These are phyloP conservation scores for Pistacia atlantica DNA, from an alignment of 345 rosid genomes.

Conservation along the genomic window DNA sequence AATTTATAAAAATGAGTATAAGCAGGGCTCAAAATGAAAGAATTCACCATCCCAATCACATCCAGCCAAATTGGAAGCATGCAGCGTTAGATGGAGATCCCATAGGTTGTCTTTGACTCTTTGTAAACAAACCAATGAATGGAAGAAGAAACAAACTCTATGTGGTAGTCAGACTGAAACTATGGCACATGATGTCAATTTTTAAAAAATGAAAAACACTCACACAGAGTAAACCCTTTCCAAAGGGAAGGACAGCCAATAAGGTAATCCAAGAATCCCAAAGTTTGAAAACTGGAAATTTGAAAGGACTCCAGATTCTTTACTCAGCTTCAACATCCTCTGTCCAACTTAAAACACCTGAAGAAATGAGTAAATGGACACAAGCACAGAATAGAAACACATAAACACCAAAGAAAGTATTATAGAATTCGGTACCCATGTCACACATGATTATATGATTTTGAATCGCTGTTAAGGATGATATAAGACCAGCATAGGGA, in stretches of 20 bases:
- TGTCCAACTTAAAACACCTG: slow-evolving; percentile 61
- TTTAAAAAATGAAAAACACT: slow-evolving; percentile 35
- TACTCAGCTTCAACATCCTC: slow-evolving; percentile 60
- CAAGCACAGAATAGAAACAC: slow-evolving; percentile 17
- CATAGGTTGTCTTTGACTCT: not conserved
- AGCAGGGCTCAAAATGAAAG: not conserved
- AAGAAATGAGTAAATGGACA: slow-evolving; percentile 27
- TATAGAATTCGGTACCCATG: slow-evolving; percentile 45
- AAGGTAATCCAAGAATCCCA: slow-evolving; percentile 84
- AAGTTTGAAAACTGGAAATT: slow-evolving; percentile 67
- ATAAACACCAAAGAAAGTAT: not conserved
- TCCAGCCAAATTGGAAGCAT: slow-evolving; percentile 1
- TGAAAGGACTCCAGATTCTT: slow-evolving; percentile 64
- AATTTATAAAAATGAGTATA: not conserved
- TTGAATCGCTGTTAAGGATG: slow-evolving; percentile 57
- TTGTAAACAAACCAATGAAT: not conserved
- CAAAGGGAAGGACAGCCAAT: slow-evolving; percentile 67
- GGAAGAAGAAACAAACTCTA: not conserved
- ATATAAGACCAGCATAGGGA: slow-evolving; percentile 50
- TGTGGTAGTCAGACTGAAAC: slow-evolving; percentile 3
- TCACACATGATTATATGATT: slow-evolving; percentile 60
- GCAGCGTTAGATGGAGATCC: not conserved
- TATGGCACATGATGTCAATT: not conserved
- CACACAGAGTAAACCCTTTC: slow-evolving; percentile 73
- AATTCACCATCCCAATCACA: not conserved